These are phyloP conservation scores for Trebouxia sp. DNA, from an alignment of 139 green algal genomes.

Conservation along the genomic window DNA sequence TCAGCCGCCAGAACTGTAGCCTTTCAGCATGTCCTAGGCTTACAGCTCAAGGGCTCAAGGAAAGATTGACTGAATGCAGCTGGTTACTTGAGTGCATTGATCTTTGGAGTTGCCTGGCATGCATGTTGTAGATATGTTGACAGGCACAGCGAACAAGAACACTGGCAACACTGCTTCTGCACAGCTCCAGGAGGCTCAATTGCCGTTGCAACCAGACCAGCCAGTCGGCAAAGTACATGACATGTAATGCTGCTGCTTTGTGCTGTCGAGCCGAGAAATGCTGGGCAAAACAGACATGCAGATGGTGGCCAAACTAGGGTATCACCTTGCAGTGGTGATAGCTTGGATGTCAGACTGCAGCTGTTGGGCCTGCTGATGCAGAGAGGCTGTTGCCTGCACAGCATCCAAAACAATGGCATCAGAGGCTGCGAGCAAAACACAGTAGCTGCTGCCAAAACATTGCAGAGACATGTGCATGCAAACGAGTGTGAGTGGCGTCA, in stretches of 20 bases:
- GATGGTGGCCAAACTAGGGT: neutral
- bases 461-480: too few relatives aligned
- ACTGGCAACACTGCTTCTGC: neutral
- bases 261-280: neutral
- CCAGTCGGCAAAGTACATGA: neutral
- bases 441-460: too few relatives aligned
- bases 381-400: neutral
- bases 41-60: too few relatives aligned
- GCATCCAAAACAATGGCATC: too few relatives aligned
- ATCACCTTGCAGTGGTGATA: slow-evolving; percentile 6
- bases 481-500: too few relatives aligned
- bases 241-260: neutral
- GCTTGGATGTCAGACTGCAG: slow-evolving; percentile 26
- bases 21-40: too few relatives aligned
- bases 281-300: neutral
- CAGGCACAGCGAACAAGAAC: too few relatives aligned
- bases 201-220: neutral
- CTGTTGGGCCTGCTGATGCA: slow-evolving; percentile 14
- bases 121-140: neutral
- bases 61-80: too few relatives aligned
- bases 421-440: too few relatives aligned
- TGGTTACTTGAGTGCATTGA: too few relatives aligned
- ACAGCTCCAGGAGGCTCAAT: neutral
- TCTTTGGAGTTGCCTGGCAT: neutral
- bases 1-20: too few relatives aligned